Evolutionary conservation across 2,329 filamentous ascomycete genomes (phyloP), one percentile per base, ranked within the genome.

Genomic region (Shiraia bambusicola): DNA sequence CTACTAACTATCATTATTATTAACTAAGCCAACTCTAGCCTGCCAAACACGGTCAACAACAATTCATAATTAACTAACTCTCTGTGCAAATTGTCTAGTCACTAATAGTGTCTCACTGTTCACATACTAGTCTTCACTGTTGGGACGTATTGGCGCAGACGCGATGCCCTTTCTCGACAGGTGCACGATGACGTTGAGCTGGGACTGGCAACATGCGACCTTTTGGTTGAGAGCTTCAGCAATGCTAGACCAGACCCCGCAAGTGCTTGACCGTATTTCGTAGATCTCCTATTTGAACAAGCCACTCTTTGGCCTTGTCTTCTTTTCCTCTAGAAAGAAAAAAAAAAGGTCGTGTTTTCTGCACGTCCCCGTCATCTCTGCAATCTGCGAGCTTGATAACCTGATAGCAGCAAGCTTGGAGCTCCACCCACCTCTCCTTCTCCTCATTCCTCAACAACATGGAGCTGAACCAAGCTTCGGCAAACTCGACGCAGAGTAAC

Each of bases 381-480:
- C 19, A 22, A 22, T 22, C 19, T 26, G 30, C 12, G 22, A 28
- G 28, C 40, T 40, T 45, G 45, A 39, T 46, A 37, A 39, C 45
- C 34, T 39, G 28, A 49, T 38, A 53, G 50, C 36, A 53, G 50
- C 50, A 52, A 48, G 50, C 54, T 28, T 39, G 17, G 29, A 38
- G 28, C 44, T 37, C 33, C 47, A 45, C 38, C 43, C 29, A 27
- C 34, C 42, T 37, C 44, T 37, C 24, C 38, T 22, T 34, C 42
- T 46, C 34, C 45, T 40, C 45, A 41, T 36, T 35, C 40, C 47
- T 47, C 37, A 50, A 46, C 49, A 58, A 51, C 52, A 66, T 64
- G 65, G 59, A 63, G 41, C 60, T 75, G 55, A 76, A 74, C 63
- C 63, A 71, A 47, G 61, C 66, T 30, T 73, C 74, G 27, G 65